Evolutionary conservation across 306 rosid genomes (phyloP).

Genomic region (Sophora flavescens): DNA sequence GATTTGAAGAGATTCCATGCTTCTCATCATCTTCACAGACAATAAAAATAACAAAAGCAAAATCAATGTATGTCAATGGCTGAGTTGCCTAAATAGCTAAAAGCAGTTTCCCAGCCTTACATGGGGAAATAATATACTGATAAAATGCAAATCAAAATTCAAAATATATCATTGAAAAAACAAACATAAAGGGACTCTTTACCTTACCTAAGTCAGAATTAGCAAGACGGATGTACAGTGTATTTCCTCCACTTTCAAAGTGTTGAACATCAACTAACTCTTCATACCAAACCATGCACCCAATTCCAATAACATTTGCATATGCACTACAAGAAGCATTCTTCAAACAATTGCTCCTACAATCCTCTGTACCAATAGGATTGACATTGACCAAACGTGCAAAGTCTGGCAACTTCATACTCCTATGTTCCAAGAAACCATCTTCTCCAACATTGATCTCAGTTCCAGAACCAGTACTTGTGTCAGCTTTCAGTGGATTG

Average conservation of each 20-base stretch:
- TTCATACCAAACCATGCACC: constrained; percentile 74
- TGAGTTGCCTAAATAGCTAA: constrained; percentile 4
- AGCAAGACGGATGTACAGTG: constrained; percentile 67
- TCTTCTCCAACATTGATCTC: constrained; percentile 54
- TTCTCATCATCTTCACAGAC: not conserved
- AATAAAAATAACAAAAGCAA: constrained; percentile 4
- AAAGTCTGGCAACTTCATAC: constrained; percentile 79
- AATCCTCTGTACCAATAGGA: not conserved
- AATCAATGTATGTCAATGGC: not conserved
- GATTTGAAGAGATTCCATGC: not conserved
- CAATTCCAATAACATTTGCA: constrained; percentile 66
- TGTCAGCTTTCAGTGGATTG: constrained; percentile 55
- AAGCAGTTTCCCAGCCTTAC: constrained; percentile 27
- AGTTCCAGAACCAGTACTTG: constrained; percentile 32
- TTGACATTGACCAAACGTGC: constrained; percentile 34
- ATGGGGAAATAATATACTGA: not conserved
- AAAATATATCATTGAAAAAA: not conserved
- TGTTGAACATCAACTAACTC: constrained; percentile 62
- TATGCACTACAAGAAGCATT: constrained; percentile 67
- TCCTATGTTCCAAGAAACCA: constrained; percentile 50
- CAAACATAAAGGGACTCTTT: constrained; percentile 14
- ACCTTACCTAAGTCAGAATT: constrained; percentile 60
- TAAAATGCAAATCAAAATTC: constrained; percentile 20
- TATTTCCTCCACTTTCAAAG: constrained; percentile 54
- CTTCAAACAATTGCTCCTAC: constrained; percentile 54